Conservation (phyloP, 331 rosid genomes). For the Saraca asoca region DNA sequence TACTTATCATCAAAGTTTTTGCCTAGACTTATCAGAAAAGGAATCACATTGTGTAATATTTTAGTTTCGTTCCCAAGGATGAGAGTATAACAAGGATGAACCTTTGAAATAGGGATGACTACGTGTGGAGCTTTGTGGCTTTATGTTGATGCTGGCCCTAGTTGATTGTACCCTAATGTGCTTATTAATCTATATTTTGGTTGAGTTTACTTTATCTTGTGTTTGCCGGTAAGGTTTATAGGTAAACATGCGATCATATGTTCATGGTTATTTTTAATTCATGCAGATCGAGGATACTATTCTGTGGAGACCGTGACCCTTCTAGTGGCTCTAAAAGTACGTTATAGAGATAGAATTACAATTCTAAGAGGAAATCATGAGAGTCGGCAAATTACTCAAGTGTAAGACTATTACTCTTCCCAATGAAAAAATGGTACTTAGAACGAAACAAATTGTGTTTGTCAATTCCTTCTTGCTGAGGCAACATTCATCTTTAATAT, state of each 20-base stretch:
- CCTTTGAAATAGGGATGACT: too few relatives aligned
- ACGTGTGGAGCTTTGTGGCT: too few relatives aligned
- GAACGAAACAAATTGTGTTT: not conserved
- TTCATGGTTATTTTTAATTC: conserved; percentile 25
- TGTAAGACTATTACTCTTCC: conserved; percentile 38
- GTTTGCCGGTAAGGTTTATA: not conserved
- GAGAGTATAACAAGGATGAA: too few relatives aligned
- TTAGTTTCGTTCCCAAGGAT: too few relatives aligned
- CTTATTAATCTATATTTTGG: too few relatives aligned
- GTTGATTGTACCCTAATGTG: not conserved
- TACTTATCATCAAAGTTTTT: too few relatives aligned
- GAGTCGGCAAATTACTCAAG: conserved; percentile 69
- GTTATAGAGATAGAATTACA: conserved; percentile 67
- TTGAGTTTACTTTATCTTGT: too few relatives aligned
- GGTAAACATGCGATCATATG: conserved; percentile 6
- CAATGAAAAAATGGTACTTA: too few relatives aligned
- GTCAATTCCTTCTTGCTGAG: too few relatives aligned
- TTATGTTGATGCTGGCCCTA: not conserved
- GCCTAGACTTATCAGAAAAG: too few relatives aligned
- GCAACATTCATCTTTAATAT: not conserved
- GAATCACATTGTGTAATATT: too few relatives aligned
- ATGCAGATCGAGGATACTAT: conserved; percentile 62
- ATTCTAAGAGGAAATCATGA: conserved; percentile 65
- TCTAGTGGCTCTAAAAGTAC: conserved; percentile 60
- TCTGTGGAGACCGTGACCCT: conserved; percentile 66